Conservation (phyloP, 2,329 filamentous ascomycete genomes). For the Botrytis paeoniae region DNA sequence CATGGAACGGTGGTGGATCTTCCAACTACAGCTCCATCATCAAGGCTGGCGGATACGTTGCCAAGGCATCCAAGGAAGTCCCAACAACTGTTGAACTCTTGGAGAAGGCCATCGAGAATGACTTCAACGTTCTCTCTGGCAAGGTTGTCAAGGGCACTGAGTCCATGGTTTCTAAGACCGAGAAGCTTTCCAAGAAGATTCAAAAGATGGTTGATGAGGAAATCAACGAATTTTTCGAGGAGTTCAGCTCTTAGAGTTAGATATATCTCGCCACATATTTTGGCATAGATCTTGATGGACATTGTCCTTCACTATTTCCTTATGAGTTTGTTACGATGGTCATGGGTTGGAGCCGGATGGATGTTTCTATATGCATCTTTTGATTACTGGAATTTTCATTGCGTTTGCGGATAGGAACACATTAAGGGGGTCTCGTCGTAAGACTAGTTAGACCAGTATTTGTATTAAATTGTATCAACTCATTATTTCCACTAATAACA, state of each 20-base stretch:
- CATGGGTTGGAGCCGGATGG: slow-evolving; percentile 34
- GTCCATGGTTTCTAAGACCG: slow-evolving; percentile 53
- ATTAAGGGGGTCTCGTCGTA: slow-evolving; percentile 22
- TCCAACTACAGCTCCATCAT: slow-evolving; percentile 87
- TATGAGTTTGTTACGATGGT: slow-evolving; percentile 33
- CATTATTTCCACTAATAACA: slow-evolving; percentile 9
- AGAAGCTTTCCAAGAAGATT: slow-evolving; percentile 62
- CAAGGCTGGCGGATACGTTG: slow-evolving; percentile 67
- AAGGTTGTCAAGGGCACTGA: slow-evolving; percentile 55
- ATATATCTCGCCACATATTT: slow-evolving; percentile 26
- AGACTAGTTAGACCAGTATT: slow-evolving; percentile 28
- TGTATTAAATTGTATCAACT: slow-evolving; percentile 22
- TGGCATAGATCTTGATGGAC: slow-evolving; percentile 27
- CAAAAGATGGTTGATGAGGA: slow-evolving; percentile 60
- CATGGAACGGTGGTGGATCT: slow-evolving; percentile 97
- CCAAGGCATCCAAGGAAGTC: slow-evolving; percentile 48
- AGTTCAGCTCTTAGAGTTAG: slow-evolving; percentile 38
- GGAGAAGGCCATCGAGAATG: slow-evolving; percentile 57
- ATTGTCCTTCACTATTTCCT: slow-evolving; percentile 25
- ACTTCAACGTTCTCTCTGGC: slow-evolving; percentile 54
- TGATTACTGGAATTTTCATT: slow-evolving; percentile 36
- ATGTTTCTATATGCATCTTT: slow-evolving; percentile 33
- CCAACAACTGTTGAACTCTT: slow-evolving; percentile 57
- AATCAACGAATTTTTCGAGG: slow-evolving; percentile 57
- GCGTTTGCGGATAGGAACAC: slow-evolving; percentile 21